Evolutionary conservation across 2,329 filamentous ascomycete species (phyloP).

Genomic region (Fusarium oligoseptatum): DNA sequence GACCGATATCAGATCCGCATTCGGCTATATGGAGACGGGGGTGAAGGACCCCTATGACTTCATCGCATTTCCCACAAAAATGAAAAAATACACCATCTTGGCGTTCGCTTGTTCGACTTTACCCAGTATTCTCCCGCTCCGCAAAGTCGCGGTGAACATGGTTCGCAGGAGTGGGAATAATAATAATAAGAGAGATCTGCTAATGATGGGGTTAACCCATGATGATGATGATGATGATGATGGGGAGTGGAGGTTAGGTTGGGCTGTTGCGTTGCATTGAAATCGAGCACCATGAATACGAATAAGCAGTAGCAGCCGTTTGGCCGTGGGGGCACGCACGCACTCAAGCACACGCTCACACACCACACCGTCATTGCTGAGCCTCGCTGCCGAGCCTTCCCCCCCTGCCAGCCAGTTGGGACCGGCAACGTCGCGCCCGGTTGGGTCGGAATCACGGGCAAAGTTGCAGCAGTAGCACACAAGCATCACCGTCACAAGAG

Average conservation of each 20-base stretch:
- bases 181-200: constrained; percentile 37
- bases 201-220: constrained; percentile 26
- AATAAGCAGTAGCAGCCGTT: constrained; percentile 27
- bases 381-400: constrained; percentile 35
- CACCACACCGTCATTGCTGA: constrained; percentile 29
- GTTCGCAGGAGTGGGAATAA: constrained; percentile 35
- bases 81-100: constrained; percentile 12
- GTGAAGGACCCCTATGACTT: constrained; percentile 50
- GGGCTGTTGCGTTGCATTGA: background rate
- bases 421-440: constrained; percentile 37
- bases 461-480: background rate
- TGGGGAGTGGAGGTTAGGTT: constrained; percentile 38
- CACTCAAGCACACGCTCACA: background rate
- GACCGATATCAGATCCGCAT: constrained; percentile 6
- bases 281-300: constrained; percentile 33
- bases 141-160: constrained; percentile 40
- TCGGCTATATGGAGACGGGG: constrained; percentile 23
- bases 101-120: constrained; percentile 23
- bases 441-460: constrained; percentile 19
- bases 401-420: constrained; percentile 31
- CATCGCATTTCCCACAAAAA: constrained; percentile 34
- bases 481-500: constrained; percentile 29
- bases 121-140: constrained; percentile 34
- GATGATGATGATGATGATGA: background rate
- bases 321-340: constrained; percentile 18